These are phyloP conservation scores for Rauvolfia tetraphylla DNA, from an alignment of 257 asterid genomes.

Conservation along the genomic window DNA sequence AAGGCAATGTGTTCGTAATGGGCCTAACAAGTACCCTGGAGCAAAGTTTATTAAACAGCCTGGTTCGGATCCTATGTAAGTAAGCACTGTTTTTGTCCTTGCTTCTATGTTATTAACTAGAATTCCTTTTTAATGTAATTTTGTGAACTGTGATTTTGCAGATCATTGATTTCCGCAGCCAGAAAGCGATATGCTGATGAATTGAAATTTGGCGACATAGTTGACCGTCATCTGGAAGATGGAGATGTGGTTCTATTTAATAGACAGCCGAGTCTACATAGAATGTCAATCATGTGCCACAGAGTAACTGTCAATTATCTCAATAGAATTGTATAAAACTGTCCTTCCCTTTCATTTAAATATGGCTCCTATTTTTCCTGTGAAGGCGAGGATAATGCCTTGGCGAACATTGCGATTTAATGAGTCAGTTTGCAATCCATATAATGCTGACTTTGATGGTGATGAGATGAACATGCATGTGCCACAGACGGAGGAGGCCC, in stretches of 20 bases:
- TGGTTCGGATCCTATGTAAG: slow-evolving; percentile 85
- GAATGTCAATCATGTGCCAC: slow-evolving; percentile 96
- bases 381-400: slow-evolving; percentile 98
- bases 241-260: slow-evolving; percentile 84
- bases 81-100: slow-evolving; percentile 3
- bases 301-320: slow-evolving; percentile 47
- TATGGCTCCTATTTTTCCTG: background rate
- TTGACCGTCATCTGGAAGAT: slow-evolving; percentile 87
- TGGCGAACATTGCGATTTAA: slow-evolving; percentile 98
- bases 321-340: background rate
- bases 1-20: slow-evolving; percentile 90
- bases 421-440: slow-evolving; percentile 98
- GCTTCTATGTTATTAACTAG: background rate
- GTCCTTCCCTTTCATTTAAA: background rate
- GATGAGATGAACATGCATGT: slow-evolving; percentile 99
- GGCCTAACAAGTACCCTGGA: slow-evolving; percentile 89
- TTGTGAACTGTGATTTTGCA: slow-evolving; percentile 12
- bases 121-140: background rate
- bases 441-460: slow-evolving; percentile 98
- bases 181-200: slow-evolving; percentile 77
- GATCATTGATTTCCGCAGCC: slow-evolving; percentile 52
- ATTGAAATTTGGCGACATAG: slow-evolving; percentile 74
- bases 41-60: slow-evolving; percentile 69
- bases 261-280: slow-evolving; percentile 95
- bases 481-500: slow-evolving; percentile 98